phyloP scores from a whole-genome alignment of 257 asterid genomes.

The Solanum verrucosum region DNA sequence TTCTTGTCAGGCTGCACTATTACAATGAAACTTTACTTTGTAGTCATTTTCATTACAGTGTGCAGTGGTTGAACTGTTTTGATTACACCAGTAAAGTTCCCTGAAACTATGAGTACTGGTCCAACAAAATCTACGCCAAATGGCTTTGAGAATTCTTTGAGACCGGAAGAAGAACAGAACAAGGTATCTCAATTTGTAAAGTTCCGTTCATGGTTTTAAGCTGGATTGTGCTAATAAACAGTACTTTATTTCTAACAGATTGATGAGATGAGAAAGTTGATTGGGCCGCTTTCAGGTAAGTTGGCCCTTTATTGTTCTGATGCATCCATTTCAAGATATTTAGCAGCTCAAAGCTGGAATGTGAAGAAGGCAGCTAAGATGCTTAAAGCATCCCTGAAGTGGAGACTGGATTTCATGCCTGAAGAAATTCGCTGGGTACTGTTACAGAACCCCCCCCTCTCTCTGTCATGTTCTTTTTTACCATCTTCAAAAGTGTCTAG shows the following conservation, averaged over 20 bases:
- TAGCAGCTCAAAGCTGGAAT: conserved; percentile 81
- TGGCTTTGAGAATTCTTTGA: conserved; percentile 32
- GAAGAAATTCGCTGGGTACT: conserved; percentile 82
- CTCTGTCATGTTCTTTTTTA: neutral
- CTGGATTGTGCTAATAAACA: neutral
- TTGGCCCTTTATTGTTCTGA: conserved; percentile 57
- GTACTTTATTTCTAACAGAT: conserved; percentile 34
- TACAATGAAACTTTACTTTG: neutral
- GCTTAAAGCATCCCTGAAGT: conserved; percentile 72
- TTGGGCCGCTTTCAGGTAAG: conserved; percentile 67
- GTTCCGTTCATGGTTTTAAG: neutral
- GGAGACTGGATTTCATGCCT: conserved; percentile 77
- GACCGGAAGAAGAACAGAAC: conserved; percentile 35
- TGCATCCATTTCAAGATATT: conserved; percentile 56
- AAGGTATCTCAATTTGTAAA: conserved; percentile 32
- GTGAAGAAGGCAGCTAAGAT: conserved; percentile 85
- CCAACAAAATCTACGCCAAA: conserved; percentile 16
- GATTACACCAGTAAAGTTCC: neutral
- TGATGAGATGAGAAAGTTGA: conserved; percentile 53
- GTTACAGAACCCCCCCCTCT: neutral
- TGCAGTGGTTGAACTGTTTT: neutral
- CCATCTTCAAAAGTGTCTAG: neutral
- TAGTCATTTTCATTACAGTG: neutral
- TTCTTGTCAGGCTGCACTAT: neutral
- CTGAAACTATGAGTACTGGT: conserved; percentile 35